Percentiles rank a stretch among this genome's conserved stretches.
Evolutionary conservation across 225 moss, liverwort and hornwort species (phyloP).

Genomic region (Bryum argenteum): DNA sequence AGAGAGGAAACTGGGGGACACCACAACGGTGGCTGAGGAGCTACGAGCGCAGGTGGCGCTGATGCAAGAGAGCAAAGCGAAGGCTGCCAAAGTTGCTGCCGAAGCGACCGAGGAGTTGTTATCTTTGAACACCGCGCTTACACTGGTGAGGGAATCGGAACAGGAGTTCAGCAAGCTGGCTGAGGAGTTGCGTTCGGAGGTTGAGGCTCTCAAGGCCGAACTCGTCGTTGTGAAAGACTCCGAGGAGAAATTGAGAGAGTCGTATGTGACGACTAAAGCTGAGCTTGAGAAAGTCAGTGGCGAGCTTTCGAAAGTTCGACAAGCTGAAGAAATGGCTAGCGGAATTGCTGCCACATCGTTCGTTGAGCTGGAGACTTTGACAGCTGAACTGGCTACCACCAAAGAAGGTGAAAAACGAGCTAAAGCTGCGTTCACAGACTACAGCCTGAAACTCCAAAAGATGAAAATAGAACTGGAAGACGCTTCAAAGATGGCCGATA

Average conservation of each 20-base stretch:
- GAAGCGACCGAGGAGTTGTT: constrained; percentile 41
- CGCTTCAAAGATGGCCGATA: constrained; percentile 52
- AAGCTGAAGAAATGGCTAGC: constrained; percentile 56
- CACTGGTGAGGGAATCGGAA: constrained; percentile 42
- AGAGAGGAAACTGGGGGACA: constrained; percentile 39
- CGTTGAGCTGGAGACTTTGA: constrained; percentile 53
- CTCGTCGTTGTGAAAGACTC: constrained; percentile 39
- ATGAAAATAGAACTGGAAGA: constrained; percentile 58
- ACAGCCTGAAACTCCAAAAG: constrained; percentile 63
- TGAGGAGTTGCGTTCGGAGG: constrained; percentile 37
- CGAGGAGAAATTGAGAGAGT: constrained; percentile 36
- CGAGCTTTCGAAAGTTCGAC: constrained; percentile 44
- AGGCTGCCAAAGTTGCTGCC: constrained; percentile 28
- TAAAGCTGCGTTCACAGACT: constrained; percentile 60
- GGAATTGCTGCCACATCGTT: constrained; percentile 45
- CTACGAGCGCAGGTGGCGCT: constrained; percentile 38
- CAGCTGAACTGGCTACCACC: constrained; percentile 40
- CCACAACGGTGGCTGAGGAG: constrained; percentile 42
- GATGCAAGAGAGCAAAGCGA: constrained; percentile 45
- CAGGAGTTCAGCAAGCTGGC: constrained; percentile 40
- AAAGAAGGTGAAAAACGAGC: constrained; percentile 58
- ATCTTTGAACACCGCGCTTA: constrained; percentile 40
- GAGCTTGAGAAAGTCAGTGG: constrained; percentile 51
- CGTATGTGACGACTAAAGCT: constrained; percentile 34
- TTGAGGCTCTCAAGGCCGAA: constrained; percentile 40